Conservation (phyloP, 306 rosid species). For the Morella rubra region DNA sequence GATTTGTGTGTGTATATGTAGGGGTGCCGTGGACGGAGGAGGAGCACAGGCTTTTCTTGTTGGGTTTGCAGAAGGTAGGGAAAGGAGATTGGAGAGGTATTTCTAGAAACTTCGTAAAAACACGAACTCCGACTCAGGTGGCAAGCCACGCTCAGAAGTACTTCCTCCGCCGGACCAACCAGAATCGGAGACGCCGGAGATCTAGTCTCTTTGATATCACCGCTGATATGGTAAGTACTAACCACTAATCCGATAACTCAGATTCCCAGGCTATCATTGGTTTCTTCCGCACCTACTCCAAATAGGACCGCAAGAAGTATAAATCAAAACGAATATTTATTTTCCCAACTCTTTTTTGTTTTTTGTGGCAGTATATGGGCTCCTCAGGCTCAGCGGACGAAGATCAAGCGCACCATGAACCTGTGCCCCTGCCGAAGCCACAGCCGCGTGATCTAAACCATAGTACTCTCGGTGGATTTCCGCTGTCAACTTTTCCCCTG, state of each 20-base stretch:
- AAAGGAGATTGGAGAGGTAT: conserved; percentile 98
- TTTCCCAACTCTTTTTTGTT: not conserved
- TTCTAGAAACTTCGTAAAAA: conserved; percentile 85
- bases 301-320: not conserved
- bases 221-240: conserved; percentile 49
- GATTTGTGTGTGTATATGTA: conserved; percentile 4
- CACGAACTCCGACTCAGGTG: conserved; percentile 91
- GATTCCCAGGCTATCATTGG: not conserved
- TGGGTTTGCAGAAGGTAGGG: conserved; percentile 79
- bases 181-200: conserved; percentile 83
- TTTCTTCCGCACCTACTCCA: not conserved
- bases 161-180: conserved; percentile 76
- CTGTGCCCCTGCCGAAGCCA: conserved; percentile 32
- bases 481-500: conserved; percentile 40
- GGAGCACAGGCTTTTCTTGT: conserved; percentile 69
- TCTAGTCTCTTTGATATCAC: conserved; percentile 94
- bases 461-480: conserved; percentile 33
- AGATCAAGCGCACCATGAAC: conserved; percentile 42
- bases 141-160: conserved; percentile 97
- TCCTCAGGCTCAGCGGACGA: conserved; percentile 61
- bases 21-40: conserved; percentile 95
- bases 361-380: conserved; percentile 41
- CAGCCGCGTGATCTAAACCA: conserved; percentile 16
- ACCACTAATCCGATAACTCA: not conserved
- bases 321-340: not conserved